Conservation (phyloP, 2,329 filamentous ascomycete species). For the Pestalotiopsis sp. region DNA sequence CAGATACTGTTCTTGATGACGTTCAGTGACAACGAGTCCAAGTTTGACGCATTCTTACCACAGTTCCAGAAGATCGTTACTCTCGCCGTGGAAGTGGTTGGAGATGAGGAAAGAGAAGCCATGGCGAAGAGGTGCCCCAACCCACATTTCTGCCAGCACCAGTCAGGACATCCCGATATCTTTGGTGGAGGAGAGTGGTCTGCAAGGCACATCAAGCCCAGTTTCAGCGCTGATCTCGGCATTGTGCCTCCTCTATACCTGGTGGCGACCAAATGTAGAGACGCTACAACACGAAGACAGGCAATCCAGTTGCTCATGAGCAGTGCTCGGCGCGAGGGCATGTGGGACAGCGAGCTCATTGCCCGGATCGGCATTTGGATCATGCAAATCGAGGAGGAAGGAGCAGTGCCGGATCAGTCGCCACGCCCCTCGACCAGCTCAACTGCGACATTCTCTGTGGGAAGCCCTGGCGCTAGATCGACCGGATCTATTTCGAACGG, state of each 20-base stretch:
- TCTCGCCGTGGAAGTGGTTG: slow-evolving; percentile 60
- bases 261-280: slow-evolving; percentile 67
- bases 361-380: slow-evolving; percentile 60
- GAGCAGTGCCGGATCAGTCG: slow-evolving; percentile 30
- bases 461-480: slow-evolving; percentile 24
- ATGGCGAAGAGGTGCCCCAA: slow-evolving; percentile 48
- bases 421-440: slow-evolving; percentile 31
- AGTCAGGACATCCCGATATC: slow-evolving; percentile 35
- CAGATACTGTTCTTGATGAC: slow-evolving; percentile 61
- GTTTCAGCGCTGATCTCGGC: slow-evolving; percentile 66
- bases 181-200: slow-evolving; percentile 46
- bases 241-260: slow-evolving; percentile 68
- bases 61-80: slow-evolving; percentile 59
- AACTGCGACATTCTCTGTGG: slow-evolving; percentile 25
- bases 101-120: slow-evolving; percentile 57
- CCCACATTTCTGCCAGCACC: slow-evolving; percentile 45
- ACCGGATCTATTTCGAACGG: slow-evolving; percentile 27
- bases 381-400: slow-evolving; percentile 55
- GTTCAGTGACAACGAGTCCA: slow-evolving; percentile 59
- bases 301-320: slow-evolving; percentile 64
- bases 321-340: slow-evolving; percentile 65
- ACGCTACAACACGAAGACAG: slow-evolving; percentile 56
- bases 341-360: slow-evolving; percentile 68
- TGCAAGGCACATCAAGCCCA: slow-evolving; percentile 57
- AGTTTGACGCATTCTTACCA: slow-evolving; percentile 57